Percentiles rank a stretch among this genome's conserved stretches.
Conservation (phyloP, 2,329 filamentous ascomycete species). For the Calonectria pauciramosa region DNA sequence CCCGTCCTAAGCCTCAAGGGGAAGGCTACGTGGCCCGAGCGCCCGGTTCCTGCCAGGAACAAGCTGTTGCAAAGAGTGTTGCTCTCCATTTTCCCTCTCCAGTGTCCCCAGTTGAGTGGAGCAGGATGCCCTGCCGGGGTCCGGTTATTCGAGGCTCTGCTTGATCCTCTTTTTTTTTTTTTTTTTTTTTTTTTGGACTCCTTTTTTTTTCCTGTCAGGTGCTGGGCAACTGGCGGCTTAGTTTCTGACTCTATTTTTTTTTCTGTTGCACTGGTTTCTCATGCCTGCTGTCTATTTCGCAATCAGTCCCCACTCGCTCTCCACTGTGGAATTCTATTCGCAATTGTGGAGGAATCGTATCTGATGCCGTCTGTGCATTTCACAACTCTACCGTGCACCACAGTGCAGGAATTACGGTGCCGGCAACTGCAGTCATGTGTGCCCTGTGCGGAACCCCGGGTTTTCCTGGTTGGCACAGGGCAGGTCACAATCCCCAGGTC, state of each 20-base stretch:
- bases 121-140: constrained; percentile 32
- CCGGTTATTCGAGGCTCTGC: constrained; percentile 54
- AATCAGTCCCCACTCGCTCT: constrained; percentile 20
- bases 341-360: constrained; percentile 25
- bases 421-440: constrained; percentile 16
- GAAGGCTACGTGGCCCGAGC: constrained; percentile 46
- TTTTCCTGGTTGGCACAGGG: constrained; percentile 21
- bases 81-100: not conserved
- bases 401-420: constrained; percentile 7
- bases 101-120: constrained; percentile 32
- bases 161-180: constrained; percentile 29
- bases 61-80: constrained; percentile 28
- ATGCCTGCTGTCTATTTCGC: constrained; percentile 8
- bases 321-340: constrained; percentile 29
- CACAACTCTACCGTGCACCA: not conserved
- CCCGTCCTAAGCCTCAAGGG: constrained; percentile 46
- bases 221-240: constrained; percentile 24
- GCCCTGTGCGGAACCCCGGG: constrained; percentile 18
- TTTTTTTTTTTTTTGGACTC: constrained; percentile 33
- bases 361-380: constrained; percentile 15
- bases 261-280: not conserved
- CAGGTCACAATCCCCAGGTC: constrained; percentile 13
- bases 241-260: constrained; percentile 16
- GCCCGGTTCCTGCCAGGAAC: constrained; percentile 51
- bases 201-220: constrained; percentile 40